Base-by-base conservation (phyloP, 768 basidiomycete species). In the Lentinula lateritia region DNA sequence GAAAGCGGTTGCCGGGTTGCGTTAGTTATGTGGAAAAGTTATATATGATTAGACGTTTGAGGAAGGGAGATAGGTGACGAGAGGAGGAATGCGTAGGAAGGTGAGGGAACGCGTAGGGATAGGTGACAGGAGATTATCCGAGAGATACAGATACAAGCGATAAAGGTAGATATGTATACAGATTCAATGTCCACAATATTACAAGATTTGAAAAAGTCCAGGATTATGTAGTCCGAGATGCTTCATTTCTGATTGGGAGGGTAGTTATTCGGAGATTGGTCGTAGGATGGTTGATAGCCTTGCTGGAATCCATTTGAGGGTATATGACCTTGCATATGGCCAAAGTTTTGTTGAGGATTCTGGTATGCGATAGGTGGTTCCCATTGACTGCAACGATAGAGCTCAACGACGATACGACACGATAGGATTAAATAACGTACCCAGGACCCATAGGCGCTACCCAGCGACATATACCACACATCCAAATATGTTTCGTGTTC, bases 401-500 rank as follows among this genome's bases (percentile, higher is more conserved):
- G 15, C 9, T 35, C 18, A 50, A 42, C n/a, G n/a, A 50, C 16
- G 52, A 42, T 28, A 54, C 13, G 18, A 12, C 13, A 15, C 3
- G 12, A 54, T 6, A 50, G 8, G 7, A 2, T 6, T 36, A 0
- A 41, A 15, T 2, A 62, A 36, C 65, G 32, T 46, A 66, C 65
- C 63, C 65, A 32, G 61, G 45, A 55, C 45, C 63, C 13, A 34
- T 38, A 20, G 61, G 55, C 6, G 57, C 42, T 10, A 43, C 43
- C 59, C 64, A 66, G 28, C 59, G 56, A 56, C 65, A 66, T 18
- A 64, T 66, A 15, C 56, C 54, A 39, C 65, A 66, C 52, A 64
- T 42, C 65, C 65, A 66, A 13, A 66, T 58, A 38, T 66, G 65
- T 52, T 66, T 64, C 18, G 63, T 53, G 15, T 46, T 54, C 34